A percentile compares a stretch with the other conserved stretches of the same genome.
phyloP scores from a whole-genome alignment of 345 rosid genomes.

The Salix exigua region DNA sequence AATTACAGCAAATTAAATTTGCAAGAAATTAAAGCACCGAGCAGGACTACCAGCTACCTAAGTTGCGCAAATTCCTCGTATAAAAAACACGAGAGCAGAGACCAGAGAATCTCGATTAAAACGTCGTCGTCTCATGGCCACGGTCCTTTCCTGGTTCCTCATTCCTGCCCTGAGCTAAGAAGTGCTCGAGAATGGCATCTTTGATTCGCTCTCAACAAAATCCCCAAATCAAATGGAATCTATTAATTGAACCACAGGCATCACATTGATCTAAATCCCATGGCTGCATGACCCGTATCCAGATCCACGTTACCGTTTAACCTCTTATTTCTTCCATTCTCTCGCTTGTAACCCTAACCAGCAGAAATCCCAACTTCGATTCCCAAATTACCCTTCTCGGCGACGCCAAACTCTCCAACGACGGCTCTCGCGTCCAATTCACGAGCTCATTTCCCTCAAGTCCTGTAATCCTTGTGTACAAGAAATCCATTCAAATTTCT shows the following conservation, averaged over 20 bases:
- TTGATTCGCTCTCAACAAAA: background rate
- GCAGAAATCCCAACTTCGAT: conserved; percentile 26
- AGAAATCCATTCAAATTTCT: conserved; percentile 35
- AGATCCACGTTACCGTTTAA: conserved; percentile 2
- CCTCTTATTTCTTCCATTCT: conserved; percentile 9
- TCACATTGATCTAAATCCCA: background rate
- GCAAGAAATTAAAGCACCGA: too few species aligned
- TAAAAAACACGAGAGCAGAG: too few species aligned
- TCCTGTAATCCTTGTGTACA: conserved; percentile 32
- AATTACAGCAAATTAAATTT: too few species aligned
- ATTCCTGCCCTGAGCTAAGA: too few species aligned
- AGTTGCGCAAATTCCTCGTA: too few species aligned
- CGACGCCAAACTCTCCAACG: conserved; percentile 29
- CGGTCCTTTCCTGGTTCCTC: too few species aligned
- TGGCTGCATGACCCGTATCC: conserved; percentile 20
- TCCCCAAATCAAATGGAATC: background rate
- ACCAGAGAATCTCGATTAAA: too few species aligned
- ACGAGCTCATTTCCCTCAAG: conserved; percentile 28
- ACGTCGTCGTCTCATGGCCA: too few species aligned
- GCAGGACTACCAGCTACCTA: too few species aligned
- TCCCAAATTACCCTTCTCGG: conserved; percentile 31
- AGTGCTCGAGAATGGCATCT: background rate
- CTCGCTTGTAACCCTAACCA: conserved; percentile 17
- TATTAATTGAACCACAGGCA: background rate
- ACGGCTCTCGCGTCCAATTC: conserved; percentile 27